Conservation (phyloP, 805 yeast species). For the Wickerhamiella cacticola region DNA sequence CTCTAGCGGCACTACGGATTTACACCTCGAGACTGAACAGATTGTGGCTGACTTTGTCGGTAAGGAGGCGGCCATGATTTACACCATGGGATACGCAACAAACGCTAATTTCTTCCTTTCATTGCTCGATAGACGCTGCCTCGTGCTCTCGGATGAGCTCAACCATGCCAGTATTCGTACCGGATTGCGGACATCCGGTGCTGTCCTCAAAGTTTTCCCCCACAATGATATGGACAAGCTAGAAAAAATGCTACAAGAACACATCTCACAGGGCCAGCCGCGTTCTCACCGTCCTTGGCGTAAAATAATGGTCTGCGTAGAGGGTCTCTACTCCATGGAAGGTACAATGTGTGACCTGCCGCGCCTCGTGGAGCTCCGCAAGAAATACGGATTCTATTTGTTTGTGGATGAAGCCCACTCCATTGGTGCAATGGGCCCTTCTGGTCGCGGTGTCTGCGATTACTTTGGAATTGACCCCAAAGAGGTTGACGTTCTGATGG, state of each 20-base stretch:
- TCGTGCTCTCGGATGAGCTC: constrained; percentile 85
- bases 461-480: constrained; percentile 70
- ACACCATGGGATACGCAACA: constrained; percentile 94
- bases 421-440: constrained; percentile 95
- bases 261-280: constrained; percentile 89
- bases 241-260: constrained; percentile 67
- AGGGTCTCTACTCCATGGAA: constrained; percentile 67
- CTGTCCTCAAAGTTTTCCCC: constrained; percentile 79
- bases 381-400: constrained; percentile 77
- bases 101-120: constrained; percentile 80
- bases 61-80: constrained; percentile 73
- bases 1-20: constrained; percentile 59
- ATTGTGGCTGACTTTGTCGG: constrained; percentile 79
- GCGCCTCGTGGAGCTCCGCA: constrained; percentile 52
- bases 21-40: constrained; percentile 62
- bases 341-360: constrained; percentile 85
- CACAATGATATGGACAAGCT: constrained; percentile 80
- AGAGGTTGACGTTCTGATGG: constrained; percentile 83
- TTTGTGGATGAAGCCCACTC: constrained; percentile 98
- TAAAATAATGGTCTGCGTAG: constrained; percentile 63
- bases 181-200: constrained; percentile 87
- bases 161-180: constrained; percentile 94
- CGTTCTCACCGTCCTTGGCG: constrained; percentile 95
- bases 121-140: constrained; percentile 71
- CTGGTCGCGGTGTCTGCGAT: constrained; percentile 91